A percentile compares a stretch with the other conserved stretches of the same genome.
These are phyloP conservation scores for Sphagnum tenellum DNA, from an alignment of 225 moss, liverwort and hornwort genomes.

Conservation along the genomic window DNA sequence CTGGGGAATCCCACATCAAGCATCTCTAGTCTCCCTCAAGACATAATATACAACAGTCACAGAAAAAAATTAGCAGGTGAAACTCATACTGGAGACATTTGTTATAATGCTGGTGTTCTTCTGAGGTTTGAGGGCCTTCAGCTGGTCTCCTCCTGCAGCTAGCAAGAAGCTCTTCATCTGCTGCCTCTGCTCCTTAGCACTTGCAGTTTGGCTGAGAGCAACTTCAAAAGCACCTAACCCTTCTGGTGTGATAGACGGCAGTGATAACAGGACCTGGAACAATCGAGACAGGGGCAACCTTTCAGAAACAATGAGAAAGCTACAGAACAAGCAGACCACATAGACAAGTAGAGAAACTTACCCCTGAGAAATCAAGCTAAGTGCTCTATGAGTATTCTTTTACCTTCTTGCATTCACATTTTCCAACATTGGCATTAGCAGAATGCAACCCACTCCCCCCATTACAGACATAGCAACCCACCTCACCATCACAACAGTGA, in stretches of 20 bases:
- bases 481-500: too few relatives aligned
- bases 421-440: too few relatives aligned
- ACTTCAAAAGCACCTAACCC: slow-evolving; percentile 59
- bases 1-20: background rate
- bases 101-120: slow-evolving; percentile 74
- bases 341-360: too few relatives aligned
- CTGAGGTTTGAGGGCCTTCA: slow-evolving; percentile 82
- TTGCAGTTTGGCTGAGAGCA: slow-evolving; percentile 71
- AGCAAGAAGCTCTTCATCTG: slow-evolving; percentile 74
- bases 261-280: slow-evolving; percentile 68
- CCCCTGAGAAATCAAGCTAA: too few relatives aligned
- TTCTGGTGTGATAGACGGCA: slow-evolving; percentile 69
- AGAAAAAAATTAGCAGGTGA: background rate
- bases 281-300: background rate
- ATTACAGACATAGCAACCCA: too few relatives aligned
- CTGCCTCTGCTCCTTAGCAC: slow-evolving; percentile 91
- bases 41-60: background rate
- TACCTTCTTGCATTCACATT: too few relatives aligned
- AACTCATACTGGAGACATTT: slow-evolving; percentile 65
- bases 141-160: slow-evolving; percentile 87
- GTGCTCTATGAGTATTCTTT: too few relatives aligned
- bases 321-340: too few relatives aligned
- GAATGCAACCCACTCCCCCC: too few relatives aligned
- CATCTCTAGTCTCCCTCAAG: background rate
- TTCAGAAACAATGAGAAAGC: background rate